Conservation (phyloP, 805 yeast species). For the Diddensiella santjacobensis region DNA sequence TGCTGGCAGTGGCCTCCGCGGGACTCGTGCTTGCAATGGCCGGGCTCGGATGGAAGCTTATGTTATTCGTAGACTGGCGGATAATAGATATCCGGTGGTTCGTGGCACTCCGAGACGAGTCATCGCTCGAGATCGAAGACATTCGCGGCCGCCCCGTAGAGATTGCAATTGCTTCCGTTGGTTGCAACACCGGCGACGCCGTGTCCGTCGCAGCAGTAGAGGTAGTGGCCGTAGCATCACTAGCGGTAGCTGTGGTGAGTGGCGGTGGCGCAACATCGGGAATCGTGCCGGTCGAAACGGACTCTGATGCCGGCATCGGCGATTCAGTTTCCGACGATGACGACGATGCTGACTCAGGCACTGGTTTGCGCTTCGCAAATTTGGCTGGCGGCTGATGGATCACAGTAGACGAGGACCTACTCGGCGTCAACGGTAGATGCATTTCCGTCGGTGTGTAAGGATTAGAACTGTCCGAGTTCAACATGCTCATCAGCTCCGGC, state of each 20-base stretch:
- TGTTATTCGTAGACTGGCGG: neutral
- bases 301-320: too few species aligned
- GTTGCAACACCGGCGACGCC: neutral
- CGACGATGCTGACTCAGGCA: neutral
- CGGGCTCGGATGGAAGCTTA: slow-evolving; percentile 9
- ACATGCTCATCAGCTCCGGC: slow-evolving; percentile 25
- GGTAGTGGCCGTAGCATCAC: neutral
- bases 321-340: neutral
- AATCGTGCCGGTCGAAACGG: too few species aligned
- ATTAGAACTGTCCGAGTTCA: slow-evolving; percentile 14
- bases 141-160: slow-evolving; percentile 4
- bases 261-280: too few species aligned
- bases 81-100: neutral
- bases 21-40: slow-evolving; percentile 3
- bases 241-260: too few species aligned
- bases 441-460: slow-evolving; percentile 26
- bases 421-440: slow-evolving; percentile 16
- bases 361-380: slow-evolving; percentile 15
- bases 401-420: slow-evolving; percentile 2
- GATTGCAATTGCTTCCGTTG: slow-evolving; percentile 8
- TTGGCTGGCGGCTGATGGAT: slow-evolving; percentile 11
- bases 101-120: neutral
- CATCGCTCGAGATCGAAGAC: neutral
- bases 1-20: slow-evolving; percentile 7
- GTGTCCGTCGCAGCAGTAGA: neutral